A percentile compares a stretch with the other conserved stretches of the same genome.
Evolutionary conservation across 2,329 filamentous ascomycete species (phyloP).

Genomic region (Parascedosporium putredinis): DNA sequence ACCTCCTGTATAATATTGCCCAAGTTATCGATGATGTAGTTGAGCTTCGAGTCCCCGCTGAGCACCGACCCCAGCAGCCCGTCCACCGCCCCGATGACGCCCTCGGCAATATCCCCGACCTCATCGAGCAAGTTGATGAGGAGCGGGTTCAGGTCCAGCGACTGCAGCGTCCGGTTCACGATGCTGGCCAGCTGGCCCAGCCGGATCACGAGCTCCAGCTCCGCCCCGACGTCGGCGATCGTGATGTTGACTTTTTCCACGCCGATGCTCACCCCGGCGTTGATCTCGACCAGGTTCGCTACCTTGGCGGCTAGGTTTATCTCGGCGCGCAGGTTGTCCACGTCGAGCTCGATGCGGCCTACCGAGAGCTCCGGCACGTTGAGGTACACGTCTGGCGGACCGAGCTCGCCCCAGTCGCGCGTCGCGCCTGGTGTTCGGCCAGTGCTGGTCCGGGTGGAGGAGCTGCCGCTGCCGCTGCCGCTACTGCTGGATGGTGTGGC

Average conservation of each 20-base stretch:
- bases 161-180: constrained; percentile 48
- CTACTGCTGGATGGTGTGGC: background rate
- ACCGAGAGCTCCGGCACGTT: constrained; percentile 48
- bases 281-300: constrained; percentile 44
- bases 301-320: constrained; percentile 50
- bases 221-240: constrained; percentile 47
- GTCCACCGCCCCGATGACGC: constrained; percentile 46
- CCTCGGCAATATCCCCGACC: constrained; percentile 38
- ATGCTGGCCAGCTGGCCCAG: constrained; percentile 50
- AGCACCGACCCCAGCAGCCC: constrained; percentile 41
- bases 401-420: background rate
- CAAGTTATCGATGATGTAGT: constrained; percentile 49
- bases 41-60: constrained; percentile 13
- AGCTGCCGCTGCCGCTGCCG: background rate
- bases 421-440: background rate
- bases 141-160: constrained; percentile 50
- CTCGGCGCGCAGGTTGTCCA: constrained; percentile 47
- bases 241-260: constrained; percentile 46
- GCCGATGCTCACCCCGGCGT: constrained; percentile 43
- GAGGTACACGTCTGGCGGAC: constrained; percentile 38
- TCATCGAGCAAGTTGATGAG: constrained; percentile 45
- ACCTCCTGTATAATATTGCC: constrained; percentile 54
- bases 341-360: constrained; percentile 47
- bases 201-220: constrained; percentile 49
- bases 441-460: background rate